A percentile compares a stretch with the other conserved stretches of the same genome.
These are phyloP conservation scores for Xylaria castorea DNA, from an alignment of 495 filamentous ascomycete genomes.

Conservation along the genomic window DNA sequence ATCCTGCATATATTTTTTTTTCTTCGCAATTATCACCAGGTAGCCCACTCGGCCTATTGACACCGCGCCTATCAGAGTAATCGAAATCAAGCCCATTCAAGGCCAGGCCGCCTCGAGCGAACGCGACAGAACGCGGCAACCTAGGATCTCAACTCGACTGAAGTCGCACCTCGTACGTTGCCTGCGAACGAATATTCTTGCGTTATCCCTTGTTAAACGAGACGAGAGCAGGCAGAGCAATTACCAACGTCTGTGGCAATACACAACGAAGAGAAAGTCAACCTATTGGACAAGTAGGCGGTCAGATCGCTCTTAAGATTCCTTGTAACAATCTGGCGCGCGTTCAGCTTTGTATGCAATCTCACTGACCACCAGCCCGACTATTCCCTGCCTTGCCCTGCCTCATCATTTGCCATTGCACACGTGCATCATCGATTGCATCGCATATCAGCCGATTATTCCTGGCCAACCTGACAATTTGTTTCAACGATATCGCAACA, in stretches of 20 bases:
- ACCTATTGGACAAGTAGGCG: slow-evolving; percentile 42
- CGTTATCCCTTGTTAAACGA: background rate
- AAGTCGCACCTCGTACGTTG: background rate
- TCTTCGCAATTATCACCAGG: background rate
- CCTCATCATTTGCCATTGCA: slow-evolving; percentile 13
- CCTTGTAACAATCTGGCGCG: slow-evolving; percentile 26
- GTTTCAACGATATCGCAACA: slow-evolving; percentile 14
- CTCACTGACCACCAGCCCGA: slow-evolving; percentile 6
- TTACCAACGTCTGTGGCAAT: background rate
- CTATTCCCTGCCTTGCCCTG: slow-evolving; percentile 14
- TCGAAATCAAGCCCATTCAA: background rate
- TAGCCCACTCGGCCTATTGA: background rate
- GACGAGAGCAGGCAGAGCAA: slow-evolving; percentile 17
- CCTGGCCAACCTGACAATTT: slow-evolving; percentile 5
- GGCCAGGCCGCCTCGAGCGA: background rate
- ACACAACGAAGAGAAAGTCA: slow-evolving; percentile 14
- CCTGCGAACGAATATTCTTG: slow-evolving; percentile 3
- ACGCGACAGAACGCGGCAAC: slow-evolving; percentile 16
- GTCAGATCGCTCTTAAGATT: slow-evolving; percentile 38
- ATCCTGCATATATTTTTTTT: background rate
- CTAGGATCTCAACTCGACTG: background rate
- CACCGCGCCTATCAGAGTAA: background rate
- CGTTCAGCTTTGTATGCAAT: slow-evolving; percentile 22
- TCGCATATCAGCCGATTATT: slow-evolving; percentile 16
- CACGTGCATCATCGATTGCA: slow-evolving; percentile 16